Conservation (phyloP, 495 filamentous ascomycete genomes). For the Neurospora sp. region DNA sequence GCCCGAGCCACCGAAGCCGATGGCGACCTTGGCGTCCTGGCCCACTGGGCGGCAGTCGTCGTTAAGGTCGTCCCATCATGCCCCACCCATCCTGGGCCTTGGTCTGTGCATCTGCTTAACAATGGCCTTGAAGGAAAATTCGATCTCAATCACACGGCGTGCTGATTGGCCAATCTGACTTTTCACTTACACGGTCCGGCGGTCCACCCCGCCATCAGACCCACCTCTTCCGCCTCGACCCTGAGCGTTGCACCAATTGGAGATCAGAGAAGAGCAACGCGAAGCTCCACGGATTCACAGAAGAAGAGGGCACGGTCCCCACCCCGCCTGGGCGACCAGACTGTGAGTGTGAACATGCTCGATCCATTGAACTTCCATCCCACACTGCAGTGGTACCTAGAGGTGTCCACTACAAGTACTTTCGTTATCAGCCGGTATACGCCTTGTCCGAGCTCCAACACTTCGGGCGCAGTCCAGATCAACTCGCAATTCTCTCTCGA, state of each 20-base stretch:
- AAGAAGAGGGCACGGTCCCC: background rate
- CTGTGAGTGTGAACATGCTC: background rate
- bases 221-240: background rate
- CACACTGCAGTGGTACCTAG: background rate
- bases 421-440: background rate
- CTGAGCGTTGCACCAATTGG: background rate
- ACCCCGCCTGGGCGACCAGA: background rate
- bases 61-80: background rate
- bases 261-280: background rate
- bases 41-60: background rate
- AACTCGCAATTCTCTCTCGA: background rate
- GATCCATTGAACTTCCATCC: background rate
- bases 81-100: background rate
- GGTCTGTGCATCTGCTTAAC: background rate
- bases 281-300: background rate
- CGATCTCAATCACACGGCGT: background rate
- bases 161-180: background rate
- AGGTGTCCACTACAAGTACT: background rate
- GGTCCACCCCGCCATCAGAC: background rate
- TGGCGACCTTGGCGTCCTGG: background rate
- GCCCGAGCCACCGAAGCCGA: background rate
- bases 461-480: background rate
- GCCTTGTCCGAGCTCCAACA: background rate
- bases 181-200: background rate
- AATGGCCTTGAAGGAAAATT: background rate